Evolutionary conservation across 305 asterid species (phyloP).

Genomic region (Solanum hybrid): DNA sequence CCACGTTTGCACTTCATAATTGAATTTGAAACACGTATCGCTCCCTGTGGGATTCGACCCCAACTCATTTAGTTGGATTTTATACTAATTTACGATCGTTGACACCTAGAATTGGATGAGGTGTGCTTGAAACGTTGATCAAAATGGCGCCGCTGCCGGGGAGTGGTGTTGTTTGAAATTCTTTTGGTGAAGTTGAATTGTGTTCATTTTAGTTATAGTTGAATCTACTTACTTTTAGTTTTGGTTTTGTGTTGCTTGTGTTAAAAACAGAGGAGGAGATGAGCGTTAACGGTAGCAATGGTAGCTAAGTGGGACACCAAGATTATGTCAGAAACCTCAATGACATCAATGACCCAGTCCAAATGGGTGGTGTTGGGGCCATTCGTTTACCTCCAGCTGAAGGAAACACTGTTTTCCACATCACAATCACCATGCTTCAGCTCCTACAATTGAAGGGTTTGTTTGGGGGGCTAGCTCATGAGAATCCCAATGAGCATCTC

Average conservation of each 20-base stretch:
- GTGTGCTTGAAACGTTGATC: background rate
- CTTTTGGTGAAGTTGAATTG: no score
- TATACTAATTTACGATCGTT: no score
- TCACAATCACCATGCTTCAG: background rate
- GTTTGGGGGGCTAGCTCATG: background rate
- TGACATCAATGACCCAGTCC: background rate
- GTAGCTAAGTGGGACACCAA: background rate
- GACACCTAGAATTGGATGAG: background rate
- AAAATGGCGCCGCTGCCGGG: background rate
- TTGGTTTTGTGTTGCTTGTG: background rate
- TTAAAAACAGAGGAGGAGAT: background rate
- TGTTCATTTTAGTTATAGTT: background rate
- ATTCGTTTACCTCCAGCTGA: background rate
- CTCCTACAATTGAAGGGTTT: background rate
- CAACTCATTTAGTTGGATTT: background rate
- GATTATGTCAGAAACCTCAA: background rate
- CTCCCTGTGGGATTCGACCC: background rate
- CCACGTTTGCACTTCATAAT: background rate
- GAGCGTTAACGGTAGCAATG: background rate
- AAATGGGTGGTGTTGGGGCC: background rate
- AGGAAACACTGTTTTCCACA: background rate
- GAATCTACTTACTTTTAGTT: background rate
- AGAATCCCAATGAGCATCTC: background rate
- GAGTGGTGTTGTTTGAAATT: background rate
- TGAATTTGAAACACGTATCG: background rate